phyloP scores from a whole-genome alignment of 768 basidiomycete species.

The Pseudohyphozyma bogoriensis region DNA sequence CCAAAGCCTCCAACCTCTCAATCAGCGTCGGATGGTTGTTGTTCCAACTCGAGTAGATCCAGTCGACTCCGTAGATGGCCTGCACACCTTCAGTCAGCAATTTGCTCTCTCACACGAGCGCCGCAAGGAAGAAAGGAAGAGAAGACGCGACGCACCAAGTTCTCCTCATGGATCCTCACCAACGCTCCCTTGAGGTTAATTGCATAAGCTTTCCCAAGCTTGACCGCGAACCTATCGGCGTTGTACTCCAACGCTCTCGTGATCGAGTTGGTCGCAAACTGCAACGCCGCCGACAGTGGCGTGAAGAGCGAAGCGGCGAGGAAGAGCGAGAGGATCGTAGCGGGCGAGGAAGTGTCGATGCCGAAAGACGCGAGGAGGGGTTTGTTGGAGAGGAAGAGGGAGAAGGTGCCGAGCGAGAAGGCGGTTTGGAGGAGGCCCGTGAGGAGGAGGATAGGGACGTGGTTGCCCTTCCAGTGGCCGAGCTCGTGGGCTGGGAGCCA shows the following conservation, averaged over 20 bases:
- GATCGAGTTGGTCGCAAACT: constrained; percentile 64
- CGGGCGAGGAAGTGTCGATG: constrained; percentile 59
- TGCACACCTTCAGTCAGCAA: background rate
- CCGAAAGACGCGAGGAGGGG: constrained; percentile 71
- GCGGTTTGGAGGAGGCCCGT: constrained; percentile 16
- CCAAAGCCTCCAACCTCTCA: constrained; percentile 74
- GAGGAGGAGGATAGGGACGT: constrained; percentile 39
- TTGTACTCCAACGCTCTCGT: constrained; percentile 84
- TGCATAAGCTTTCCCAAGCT: constrained; percentile 44
- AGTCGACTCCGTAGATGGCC: constrained; percentile 25
- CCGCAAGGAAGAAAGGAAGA: constrained; percentile 4
- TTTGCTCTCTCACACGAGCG: background rate
- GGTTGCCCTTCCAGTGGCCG: constrained; percentile 88
- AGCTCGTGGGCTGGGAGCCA: constrained; percentile 92
- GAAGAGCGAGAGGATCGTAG: constrained; percentile 66
- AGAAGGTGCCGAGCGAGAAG: constrained; percentile 58
- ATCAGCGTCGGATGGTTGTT: constrained; percentile 92
- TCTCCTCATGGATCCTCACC: constrained; percentile 78
- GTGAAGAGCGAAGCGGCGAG: constrained; percentile 62
- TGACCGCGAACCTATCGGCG: constrained; percentile 77
- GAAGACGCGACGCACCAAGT: constrained; percentile 63
- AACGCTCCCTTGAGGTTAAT: constrained; percentile 49
- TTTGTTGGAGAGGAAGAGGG: constrained; percentile 74
- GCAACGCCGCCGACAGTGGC: background rate
- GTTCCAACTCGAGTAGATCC: constrained; percentile 75